A percentile compares a stretch with the other conserved stretches of the same genome.
Conservation (phyloP, 768 basidiomycete genomes). For the Daedalea quercina region DNA sequence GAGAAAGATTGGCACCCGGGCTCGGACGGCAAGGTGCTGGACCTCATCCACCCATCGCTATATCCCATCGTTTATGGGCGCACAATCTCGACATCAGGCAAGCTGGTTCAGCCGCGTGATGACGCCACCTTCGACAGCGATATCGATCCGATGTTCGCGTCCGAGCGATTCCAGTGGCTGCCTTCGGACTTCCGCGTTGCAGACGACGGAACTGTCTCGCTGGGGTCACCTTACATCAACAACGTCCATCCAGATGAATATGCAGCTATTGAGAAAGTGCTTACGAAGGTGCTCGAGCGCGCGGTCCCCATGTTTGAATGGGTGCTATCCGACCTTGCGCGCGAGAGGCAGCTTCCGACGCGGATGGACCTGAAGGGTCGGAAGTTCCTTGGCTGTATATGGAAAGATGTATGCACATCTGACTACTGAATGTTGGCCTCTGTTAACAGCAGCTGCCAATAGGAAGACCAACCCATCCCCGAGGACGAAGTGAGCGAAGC, state of each 20-base stretch:
- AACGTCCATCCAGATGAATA: constrained; percentile 19
- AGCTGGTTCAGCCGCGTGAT: background rate
- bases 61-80: constrained; percentile 24
- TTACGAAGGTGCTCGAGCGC: constrained; percentile 11
- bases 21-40: constrained; percentile 35
- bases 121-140: background rate
- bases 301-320: constrained; percentile 22
- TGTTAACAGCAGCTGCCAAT: too few relatives aligned
- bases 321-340: constrained; percentile 13
- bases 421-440: too few relatives aligned
- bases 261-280: constrained; percentile 10
- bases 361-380: constrained; percentile 1
- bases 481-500: too few relatives aligned
- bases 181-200: constrained; percentile 22
- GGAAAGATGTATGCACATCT: background rate
- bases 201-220: constrained; percentile 12
- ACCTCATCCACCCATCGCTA: constrained; percentile 40
- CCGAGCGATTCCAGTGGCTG: constrained; percentile 19
- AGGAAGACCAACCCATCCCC: too few relatives aligned
- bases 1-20: constrained; percentile 42
- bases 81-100: background rate
- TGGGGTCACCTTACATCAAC: constrained; percentile 19
- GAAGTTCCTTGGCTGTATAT: background rate
- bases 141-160: constrained; percentile 6
- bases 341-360: background rate